Evolutionary conservation across 176 grass and related monocot species (phyloP).

Genomic region (Dactylis glomerata): DNA sequence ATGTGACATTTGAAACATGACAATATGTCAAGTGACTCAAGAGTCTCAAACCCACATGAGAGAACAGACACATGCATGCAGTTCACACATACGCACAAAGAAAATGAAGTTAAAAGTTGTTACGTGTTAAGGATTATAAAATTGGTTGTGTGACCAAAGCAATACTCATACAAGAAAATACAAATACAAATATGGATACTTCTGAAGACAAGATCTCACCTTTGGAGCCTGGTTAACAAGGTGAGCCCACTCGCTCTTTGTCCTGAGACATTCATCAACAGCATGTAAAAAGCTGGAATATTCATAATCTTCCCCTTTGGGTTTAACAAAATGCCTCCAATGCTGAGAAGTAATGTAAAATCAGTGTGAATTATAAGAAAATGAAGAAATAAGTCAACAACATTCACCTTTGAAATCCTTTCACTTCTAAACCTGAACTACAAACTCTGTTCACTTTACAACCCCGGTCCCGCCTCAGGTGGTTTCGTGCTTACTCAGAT

Average conservation of each 20-base stretch:
- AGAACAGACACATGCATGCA: not conserved
- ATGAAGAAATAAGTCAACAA: not conserved
- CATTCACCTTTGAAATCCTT: not conserved
- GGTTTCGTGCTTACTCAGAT: not conserved
- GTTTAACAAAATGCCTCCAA: conserved; percentile 67
- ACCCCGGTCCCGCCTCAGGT: not conserved
- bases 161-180: conserved; percentile 18
- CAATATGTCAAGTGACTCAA: conserved; percentile 12
- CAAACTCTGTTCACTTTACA: not conserved
- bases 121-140: not conserved
- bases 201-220: conserved; percentile 34
- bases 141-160: not conserved
- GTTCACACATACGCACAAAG: not conserved
- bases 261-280: conserved; percentile 77
- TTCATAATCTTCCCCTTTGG: conserved; percentile 50
- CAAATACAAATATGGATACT: not conserved
- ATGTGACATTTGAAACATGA: conserved; percentile 21
- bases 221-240: conserved; percentile 70
- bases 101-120: not conserved
- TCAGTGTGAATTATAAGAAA: not conserved
- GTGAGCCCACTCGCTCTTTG: conserved; percentile 78
- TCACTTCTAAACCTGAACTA: not conserved
- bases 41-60: not conserved
- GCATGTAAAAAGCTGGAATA: conserved; percentile 58
- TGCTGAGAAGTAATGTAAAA: conserved; percentile 51